Conservation (phyloP, 805 yeast species). For the Teunomyces stri region DNA sequence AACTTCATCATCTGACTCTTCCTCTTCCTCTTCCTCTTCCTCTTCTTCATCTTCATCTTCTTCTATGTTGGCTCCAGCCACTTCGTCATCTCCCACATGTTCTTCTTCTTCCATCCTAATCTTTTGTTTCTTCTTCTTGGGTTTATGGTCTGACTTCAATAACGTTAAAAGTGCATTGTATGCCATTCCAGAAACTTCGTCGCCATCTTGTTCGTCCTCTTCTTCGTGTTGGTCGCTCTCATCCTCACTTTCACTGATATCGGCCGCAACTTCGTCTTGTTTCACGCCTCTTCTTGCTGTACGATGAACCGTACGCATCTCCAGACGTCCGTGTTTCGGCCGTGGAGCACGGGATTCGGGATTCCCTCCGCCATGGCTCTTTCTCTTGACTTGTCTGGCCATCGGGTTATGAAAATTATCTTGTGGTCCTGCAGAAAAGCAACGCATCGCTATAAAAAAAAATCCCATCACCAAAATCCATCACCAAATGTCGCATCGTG, state of each 20-base stretch:
- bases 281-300: slow-evolving; percentile 41
- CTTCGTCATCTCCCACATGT: slow-evolving; percentile 13
- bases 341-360: slow-evolving; percentile 1
- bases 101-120: slow-evolving; percentile 4
- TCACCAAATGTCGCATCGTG: not conserved
- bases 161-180: slow-evolving; percentile 68
- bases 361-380: not conserved
- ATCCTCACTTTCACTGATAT: not conserved
- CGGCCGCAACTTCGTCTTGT: slow-evolving; percentile 9
- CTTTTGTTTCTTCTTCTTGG: slow-evolving; percentile 11
- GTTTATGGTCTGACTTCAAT: slow-evolving; percentile 46
- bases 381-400: slow-evolving; percentile 8
- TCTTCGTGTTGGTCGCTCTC: slow-evolving; percentile 9
- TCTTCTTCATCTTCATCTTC: slow-evolving; percentile 21
- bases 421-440: slow-evolving; percentile 1
- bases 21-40: slow-evolving; percentile 16
- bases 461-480: no score
- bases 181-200: slow-evolving; percentile 42
- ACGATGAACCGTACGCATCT: slow-evolving; percentile 58
- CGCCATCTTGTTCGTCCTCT: slow-evolving; percentile 15
- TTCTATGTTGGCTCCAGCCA: slow-evolving; percentile 29
- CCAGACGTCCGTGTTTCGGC: slow-evolving; percentile 53
- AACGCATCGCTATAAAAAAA: not conserved
- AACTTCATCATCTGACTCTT: not conserved
- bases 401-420: not conserved